Evolutionary conservation across 768 basidiomycete species (phyloP), one percentile per base, ranked within the genome.

Genomic region (Psilocybe cyanescens): DNA sequence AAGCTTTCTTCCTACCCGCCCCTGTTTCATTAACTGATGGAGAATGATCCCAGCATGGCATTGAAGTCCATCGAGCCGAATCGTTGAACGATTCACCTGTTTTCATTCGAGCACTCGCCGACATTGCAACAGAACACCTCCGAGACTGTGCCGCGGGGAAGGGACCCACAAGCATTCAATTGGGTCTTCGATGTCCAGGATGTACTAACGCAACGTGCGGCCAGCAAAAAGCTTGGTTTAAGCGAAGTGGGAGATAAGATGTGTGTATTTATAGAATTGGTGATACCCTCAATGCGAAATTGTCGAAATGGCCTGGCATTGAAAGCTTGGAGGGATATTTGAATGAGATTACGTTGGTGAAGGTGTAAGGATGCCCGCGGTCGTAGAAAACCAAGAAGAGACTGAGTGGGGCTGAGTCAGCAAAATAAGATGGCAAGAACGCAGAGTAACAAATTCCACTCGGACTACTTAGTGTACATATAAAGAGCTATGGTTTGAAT

Each of bases 81-180:
- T 95, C 95, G 6, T 81, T 99, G 58, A 99, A 99, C 74, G 95
- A 90, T 64, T 97, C 94, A 8, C 97, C 97, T 0, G 93, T 96
- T 57, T 99, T 99, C 74, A 91, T 97, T 67, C 88, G 94, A 17
- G 97, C 95, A 8, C 78, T 99, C 30, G 97, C 97, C 12, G 97
- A 99, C 75, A 90, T 99, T 60, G 89, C 88, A 29, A 81, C 89
- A 28, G 79, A 84, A 53, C 97, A 99, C 75, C 78, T 99, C 65
- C 82, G 80, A 54, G 85, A 87, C 41, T 86, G 84, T 68, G 74
- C 75, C 14, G 63, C 79, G 2, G 89, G 90, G 11, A 81, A 79
- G 64, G 86, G 86, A 4, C 86, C 88, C 11, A 85, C 86, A 44
- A 92, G 91, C 66, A 78, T 86, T 31, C 97, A 98, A 78, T 77